Evolutionary conservation across 1,284 basidiomycete species (phyloP), one percentile per base, ranked within the genome.

Genomic region (Rhodotorula mucilaginosa): DNA sequence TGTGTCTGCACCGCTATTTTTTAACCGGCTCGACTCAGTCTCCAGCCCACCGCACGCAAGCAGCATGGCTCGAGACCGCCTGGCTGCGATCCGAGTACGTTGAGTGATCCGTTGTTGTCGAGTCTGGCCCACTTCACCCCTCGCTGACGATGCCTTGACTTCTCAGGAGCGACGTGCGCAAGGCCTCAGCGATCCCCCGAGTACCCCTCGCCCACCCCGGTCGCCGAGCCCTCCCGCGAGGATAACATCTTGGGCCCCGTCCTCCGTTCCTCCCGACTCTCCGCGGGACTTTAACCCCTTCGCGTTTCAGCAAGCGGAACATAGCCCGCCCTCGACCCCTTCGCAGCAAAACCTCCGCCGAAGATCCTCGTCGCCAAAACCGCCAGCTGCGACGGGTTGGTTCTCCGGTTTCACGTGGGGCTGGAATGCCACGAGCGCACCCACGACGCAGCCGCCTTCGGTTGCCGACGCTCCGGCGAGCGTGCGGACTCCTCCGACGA

Each of bases 21-120:
- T 2, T 10, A 1, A 44, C 39, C 39, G 39, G 10, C 39, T 44
- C 39, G 39, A 12, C 7, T 10, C 7, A 8, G 39, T 44, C 10
- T 44, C 8, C 39, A 44, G 39, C 39, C 39, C 10, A 44, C 39
- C 39, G 39, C 39, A 44, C 10, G 39, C 39, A 44, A 44, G 10
- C 46, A 31, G 8, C 16, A 74, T 74, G 73, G 73, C 70, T 8
- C 60, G 73, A 8, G 73, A 74, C 34, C 68, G 73, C 5, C 66
- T 74, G 4, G 70, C 73, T 18, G 73, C 70, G 10, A 63, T 74
- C 47, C 44, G 73, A 29, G 73, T 74, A 12, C 26, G n/a, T 16
- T 56, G n/a, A 26, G 15, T 31, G 54, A 54, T 21, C 19, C 21
- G 52, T 5, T 21, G 7, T 8, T 21, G 39, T 39, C 7, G 39